These are phyloP conservation scores for Xylaria sp. DNA, from an alignment of 2,329 filamentous ascomycete genomes.

Conservation along the genomic window DNA sequence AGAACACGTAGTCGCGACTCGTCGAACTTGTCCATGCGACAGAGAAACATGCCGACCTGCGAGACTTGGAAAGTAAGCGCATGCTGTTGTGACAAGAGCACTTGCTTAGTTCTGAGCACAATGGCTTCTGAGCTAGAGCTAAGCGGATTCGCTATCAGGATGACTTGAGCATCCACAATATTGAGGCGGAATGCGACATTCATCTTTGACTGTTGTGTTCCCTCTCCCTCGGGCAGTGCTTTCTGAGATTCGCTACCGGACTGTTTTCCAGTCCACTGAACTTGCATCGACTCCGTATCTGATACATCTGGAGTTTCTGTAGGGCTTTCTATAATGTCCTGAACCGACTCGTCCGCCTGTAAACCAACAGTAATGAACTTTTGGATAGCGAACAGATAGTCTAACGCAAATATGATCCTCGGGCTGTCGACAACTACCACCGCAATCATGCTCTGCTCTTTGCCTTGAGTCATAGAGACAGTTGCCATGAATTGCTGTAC, in stretches of 20 bases:
- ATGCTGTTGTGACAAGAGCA: constrained; percentile 91
- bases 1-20: constrained; percentile 88
- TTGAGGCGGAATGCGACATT: constrained; percentile 88
- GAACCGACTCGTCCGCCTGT: constrained; percentile 63
- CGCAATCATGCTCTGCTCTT: constrained; percentile 81
- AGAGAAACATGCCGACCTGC: constrained; percentile 96
- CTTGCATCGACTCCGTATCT: constrained; percentile 63
- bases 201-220: constrained; percentile 58
- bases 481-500: constrained; percentile 99
- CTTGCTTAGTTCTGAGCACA: constrained; percentile 91
- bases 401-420: constrained; percentile 89
- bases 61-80: constrained; percentile 92
- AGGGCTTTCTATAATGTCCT: constrained; percentile 58
- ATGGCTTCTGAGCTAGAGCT: constrained; percentile 93
- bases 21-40: constrained; percentile 97
- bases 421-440: constrained; percentile 95
- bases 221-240: constrained; percentile 28
- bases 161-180: constrained; percentile 93
- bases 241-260: constrained; percentile 41
- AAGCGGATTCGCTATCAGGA: constrained; percentile 92
- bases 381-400: constrained; percentile 92
- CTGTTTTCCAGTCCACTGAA: constrained; percentile 48
- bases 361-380: constrained; percentile 78
- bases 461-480: constrained; percentile 86
- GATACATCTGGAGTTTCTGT: constrained; percentile 64